Percentiles rank a stretch among this genome's conserved stretches.
Evolutionary conservation across 2,329 filamentous ascomycete genomes (phyloP).

Genomic region (Aspergillus alliaceus): DNA sequence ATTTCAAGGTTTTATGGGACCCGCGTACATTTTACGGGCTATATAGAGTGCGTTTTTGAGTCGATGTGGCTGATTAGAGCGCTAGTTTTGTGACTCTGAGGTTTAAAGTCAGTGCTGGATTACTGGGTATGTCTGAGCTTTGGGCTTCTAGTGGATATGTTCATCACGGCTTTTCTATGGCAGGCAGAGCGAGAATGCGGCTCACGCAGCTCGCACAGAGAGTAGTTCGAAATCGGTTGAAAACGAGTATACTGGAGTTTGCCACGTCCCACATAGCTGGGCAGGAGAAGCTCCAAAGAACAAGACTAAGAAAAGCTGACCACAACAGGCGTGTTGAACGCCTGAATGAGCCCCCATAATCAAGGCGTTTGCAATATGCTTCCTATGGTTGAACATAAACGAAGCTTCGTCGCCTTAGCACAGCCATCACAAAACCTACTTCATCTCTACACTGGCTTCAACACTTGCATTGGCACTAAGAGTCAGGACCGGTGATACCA

Average conservation of each 20-base stretch:
- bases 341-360: not conserved
- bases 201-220: no score
- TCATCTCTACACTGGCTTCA: conserved; percentile 24
- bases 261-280: not conserved
- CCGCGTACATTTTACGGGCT: no score
- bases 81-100: no score
- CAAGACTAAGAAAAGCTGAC: not conserved
- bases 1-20: no score
- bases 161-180: no score
- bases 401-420: not conserved
- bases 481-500: conserved; percentile 22
- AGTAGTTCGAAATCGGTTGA: no score
- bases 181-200: no score
- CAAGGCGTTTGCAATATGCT: not conserved
- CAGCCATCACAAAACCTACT: conserved; percentile 8
- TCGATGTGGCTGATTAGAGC: no score
- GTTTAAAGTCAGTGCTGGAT: no score
- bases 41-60: no score
- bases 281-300: not conserved
- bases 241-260: not conserved
- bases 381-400: conserved; percentile 13
- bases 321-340: conserved; percentile 18
- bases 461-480: conserved; percentile 29
- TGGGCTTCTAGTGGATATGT: no score
- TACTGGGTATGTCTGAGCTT: no score